Base-by-base conservation (phyloP, 148 eudicot species). In the Silene conica region DNA sequence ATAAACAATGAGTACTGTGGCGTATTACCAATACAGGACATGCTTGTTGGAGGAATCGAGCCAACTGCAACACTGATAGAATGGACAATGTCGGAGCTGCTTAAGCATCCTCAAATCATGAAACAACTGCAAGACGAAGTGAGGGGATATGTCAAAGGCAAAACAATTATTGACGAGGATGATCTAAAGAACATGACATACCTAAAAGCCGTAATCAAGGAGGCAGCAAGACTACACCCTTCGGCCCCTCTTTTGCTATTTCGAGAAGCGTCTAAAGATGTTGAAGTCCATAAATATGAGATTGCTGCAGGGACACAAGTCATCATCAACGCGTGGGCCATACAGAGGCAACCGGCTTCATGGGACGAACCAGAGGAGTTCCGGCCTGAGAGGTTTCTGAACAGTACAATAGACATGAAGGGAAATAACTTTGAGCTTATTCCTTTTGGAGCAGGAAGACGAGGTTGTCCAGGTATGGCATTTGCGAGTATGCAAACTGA, bases 21-120 rank as follows among this genome's bases (percentile, higher is more conserved):
- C 41, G 11, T 23, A 8, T 46, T 43, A 26, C 16, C 3, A 50
- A 31, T 69, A 50, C 57, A 88, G 92, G 86, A 88, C 57, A 46
- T 84, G 58, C 75, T 84, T 55, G 74, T 67, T 0, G 89, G 76
- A 5, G 92, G 88, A 74, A 78, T 84, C 0, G 82, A 86, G 18
- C 84, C 88, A 41, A 79, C 76, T 1, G 63, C 19, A 0, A 62
- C 81, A 34, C 72, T 63, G 1, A 0, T 88, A 52, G 88, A 84
- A 56, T 88, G 92, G 92, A 43, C 79, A 6, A 77, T 86, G 62
- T 28, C 85, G 16, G 88, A 86, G 62, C 78, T 84, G 3, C 13
- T 88, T 55, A 77, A 67, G 56, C 71, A 86, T 46, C 85, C 92
- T 0, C 57, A n/a, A 62, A 64, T 71, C 19, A 63, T 84, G 78